Evolutionary conservation across 2,329 filamentous ascomycete genomes (phyloP).

Genomic region (Plectosphaerella cucumerina): DNA sequence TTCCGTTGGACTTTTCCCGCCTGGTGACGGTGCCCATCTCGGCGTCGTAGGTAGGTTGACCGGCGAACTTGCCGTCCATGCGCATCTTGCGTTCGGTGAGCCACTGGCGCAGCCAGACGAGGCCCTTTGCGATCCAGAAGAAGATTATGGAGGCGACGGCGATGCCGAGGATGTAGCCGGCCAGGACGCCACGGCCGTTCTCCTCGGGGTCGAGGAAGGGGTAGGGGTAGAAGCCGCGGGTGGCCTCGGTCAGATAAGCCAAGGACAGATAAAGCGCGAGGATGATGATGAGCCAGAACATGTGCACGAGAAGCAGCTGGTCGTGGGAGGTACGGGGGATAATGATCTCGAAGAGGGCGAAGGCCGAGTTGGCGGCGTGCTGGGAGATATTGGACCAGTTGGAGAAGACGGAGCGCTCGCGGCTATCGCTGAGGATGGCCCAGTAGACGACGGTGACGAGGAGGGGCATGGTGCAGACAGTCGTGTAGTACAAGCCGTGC

Average conservation of each 20-base stretch:
- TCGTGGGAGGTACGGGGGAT: slow-evolving; percentile 61
- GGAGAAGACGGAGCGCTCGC: slow-evolving; percentile 41
- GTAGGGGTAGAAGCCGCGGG: slow-evolving; percentile 73
- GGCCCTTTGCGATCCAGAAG: slow-evolving; percentile 45
- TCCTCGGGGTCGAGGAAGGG: slow-evolving; percentile 63
- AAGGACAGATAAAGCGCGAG: slow-evolving; percentile 68
- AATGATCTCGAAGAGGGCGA: slow-evolving; percentile 72
- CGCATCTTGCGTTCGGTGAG: slow-evolving; percentile 42
- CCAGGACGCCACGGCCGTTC: slow-evolving; percentile 50
- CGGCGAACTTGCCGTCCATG: slow-evolving; percentile 36
- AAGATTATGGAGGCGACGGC: slow-evolving; percentile 46
- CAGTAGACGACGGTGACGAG: slow-evolving; percentile 71
- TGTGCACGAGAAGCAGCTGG: slow-evolving; percentile 51
- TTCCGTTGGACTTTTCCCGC: background rate
- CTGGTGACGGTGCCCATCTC: slow-evolving; percentile 10
- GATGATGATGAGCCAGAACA: slow-evolving; percentile 65
- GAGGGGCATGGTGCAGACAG: slow-evolving; percentile 59
- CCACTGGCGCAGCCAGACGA: slow-evolving; percentile 47
- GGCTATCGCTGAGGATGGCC: slow-evolving; percentile 48
- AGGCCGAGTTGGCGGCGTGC: slow-evolving; percentile 70
- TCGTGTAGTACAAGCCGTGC: slow-evolving; percentile 62
- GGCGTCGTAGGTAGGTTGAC: slow-evolving; percentile 16
- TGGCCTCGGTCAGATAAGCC: slow-evolving; percentile 68
- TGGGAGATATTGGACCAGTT: slow-evolving; percentile 67
- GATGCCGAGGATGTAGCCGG: slow-evolving; percentile 61